Conservation (phyloP, 768 basidiomycete species). For the Tulasnella sp. region DNA sequence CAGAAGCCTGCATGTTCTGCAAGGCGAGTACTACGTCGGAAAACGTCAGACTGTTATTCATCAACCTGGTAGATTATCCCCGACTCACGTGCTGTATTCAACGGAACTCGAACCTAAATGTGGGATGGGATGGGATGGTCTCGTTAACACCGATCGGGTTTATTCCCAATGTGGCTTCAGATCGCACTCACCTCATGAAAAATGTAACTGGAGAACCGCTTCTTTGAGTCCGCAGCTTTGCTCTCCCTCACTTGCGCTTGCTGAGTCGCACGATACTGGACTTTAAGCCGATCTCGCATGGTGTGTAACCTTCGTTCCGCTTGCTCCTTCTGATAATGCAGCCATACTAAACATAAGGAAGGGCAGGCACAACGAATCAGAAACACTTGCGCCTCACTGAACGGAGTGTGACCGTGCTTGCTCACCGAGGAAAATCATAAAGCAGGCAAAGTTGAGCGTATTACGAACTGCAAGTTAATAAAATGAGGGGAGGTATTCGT, state of each 20-base stretch:
- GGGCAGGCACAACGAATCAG: constrained; percentile 52
- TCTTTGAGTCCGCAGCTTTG: constrained; percentile 38
- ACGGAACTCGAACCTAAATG: constrained; percentile 39
- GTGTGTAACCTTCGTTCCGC: constrained; percentile 62
- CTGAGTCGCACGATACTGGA: constrained; percentile 48
- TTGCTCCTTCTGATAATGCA: constrained; percentile 58
- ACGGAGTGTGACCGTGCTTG: not conserved
- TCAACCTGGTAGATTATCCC: not conserved
- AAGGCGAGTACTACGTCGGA: constrained; percentile 34
- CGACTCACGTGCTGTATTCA: constrained; percentile 39
- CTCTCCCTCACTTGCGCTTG: constrained; percentile 69
- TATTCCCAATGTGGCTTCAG: too few relatives aligned
- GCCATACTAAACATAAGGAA: constrained; percentile 47
- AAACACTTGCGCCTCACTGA: constrained; percentile 57
- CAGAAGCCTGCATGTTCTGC: constrained; percentile 39
- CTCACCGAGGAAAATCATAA: constrained; percentile 32
- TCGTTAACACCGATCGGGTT: too few relatives aligned
- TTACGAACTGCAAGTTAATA: not conserved
- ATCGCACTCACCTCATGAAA: constrained; percentile 38
- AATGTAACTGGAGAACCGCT: constrained; percentile 41
- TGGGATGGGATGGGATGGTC: too few relatives aligned
- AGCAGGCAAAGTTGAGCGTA: constrained; percentile 41
- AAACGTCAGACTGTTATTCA: not conserved
- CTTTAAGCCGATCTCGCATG: constrained; percentile 59
- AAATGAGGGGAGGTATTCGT: not conserved